A percentile compares a stretch with the other conserved stretches of the same genome.
phyloP scores from a whole-genome alignment of 2,329 filamentous ascomycete species.

The Aspergillus texensis region DNA sequence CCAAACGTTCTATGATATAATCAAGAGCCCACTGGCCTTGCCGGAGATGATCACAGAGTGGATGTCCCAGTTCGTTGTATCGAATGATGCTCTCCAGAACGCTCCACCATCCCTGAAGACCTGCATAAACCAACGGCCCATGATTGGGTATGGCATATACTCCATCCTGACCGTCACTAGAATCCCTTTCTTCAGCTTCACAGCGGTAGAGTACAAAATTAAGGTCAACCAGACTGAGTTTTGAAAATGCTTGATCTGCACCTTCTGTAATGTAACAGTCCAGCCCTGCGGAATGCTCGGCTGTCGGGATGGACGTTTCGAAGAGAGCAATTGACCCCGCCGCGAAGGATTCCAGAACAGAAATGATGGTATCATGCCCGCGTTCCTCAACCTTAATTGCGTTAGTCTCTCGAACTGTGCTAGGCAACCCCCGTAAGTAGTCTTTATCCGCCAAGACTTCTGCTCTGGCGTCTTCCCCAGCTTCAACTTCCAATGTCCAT shows the following conservation, averaged over 20 bases:
- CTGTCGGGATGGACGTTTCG: constrained; percentile 91
- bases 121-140: constrained; percentile 87
- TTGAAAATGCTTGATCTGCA: constrained; percentile 74
- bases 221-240: constrained; percentile 76
- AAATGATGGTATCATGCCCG: constrained; percentile 75
- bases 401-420: constrained; percentile 72
- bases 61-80: constrained; percentile 89
- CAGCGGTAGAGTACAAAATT: constrained; percentile 92
- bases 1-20: constrained; percentile 77
- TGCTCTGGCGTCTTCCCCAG: constrained; percentile 68
- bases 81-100: constrained; percentile 79
- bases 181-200: constrained; percentile 83
- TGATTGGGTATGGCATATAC: constrained; percentile 83
- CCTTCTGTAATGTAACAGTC: constrained; percentile 86
- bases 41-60: constrained; percentile 88
- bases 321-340: constrained; percentile 94
- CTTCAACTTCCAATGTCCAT: constrained; percentile 89
- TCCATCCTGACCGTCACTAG: constrained; percentile 79
- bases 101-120: constrained; percentile 99
- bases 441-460: constrained; percentile 69
- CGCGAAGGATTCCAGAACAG: constrained; percentile 79
- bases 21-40: constrained; percentile 91
- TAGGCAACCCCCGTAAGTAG: constrained; percentile 79
- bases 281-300: constrained; percentile 79
- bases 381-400: constrained; percentile 73